Base-by-base conservation (phyloP, 164 flowering plant genomes). In the Protea cynaroides region DNA sequence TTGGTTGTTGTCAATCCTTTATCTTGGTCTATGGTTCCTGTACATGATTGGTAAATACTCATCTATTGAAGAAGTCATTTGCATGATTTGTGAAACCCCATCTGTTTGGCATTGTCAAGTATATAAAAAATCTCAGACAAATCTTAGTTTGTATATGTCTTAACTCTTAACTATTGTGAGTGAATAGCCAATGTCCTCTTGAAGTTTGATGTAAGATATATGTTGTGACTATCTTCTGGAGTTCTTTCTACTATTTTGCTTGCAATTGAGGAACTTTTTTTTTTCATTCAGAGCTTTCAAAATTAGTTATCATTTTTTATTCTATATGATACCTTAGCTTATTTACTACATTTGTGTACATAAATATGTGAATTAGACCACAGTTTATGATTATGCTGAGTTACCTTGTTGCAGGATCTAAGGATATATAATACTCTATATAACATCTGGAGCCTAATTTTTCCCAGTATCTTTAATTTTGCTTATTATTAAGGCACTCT, bases 11-110 rank as follows among this genome's bases (percentile, higher is more conserved):
- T 89, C 71, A 74, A 89, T 78, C 89, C 92, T 65, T 81, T 75
- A 63, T 78, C 87, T n/a, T 92, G 96, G 98, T 55, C 92, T 44
- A 92, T 89, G 96, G 74, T 83, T 69, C 96, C 98, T 52, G 4
- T 84, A 67, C 88, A 81, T 80, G 95, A 92, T 73, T 70, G 90
- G 98, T 92, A 82, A 63, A 76, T 40, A 38, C 63, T 61, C 24
- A 22, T 63, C 56, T 47, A 43, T 64, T 22, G 22, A 52, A 29
- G 22, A 25, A 56, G 34, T 21, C 24, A 54, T 47, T 8, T 46
- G 47, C 55, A 29, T 29, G 34, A 29, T 29, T 29, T 29, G 34
- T 5, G 5, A 29, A 29, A 5, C 34, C 34, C 34, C 34, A 29
- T 29, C 34, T 49, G 47, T 37, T 61, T 25, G 25, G 4, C 15